Evolutionary conservation across 192 early-diverging fungal species (phyloP), one percentile per base, ranked within the genome.

Genomic region (Kickxella alabastrina): DNA sequence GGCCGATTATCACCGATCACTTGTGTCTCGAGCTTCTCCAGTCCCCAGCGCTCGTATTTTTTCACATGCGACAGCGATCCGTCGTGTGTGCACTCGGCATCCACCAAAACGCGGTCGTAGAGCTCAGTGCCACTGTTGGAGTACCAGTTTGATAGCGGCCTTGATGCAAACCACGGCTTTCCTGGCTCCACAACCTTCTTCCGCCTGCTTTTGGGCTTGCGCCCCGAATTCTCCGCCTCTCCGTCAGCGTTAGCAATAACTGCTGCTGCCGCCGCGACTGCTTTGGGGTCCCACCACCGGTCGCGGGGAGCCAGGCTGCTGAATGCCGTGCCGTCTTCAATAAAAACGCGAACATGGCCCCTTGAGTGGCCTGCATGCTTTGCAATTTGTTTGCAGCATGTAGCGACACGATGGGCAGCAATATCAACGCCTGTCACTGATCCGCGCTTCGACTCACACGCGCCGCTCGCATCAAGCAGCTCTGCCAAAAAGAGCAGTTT

Each of bases 391-490:
- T 75, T 82, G 24, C 84, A 81, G 61, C 90, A 92, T 0, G 85
- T 91, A 4, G 84, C 75, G 25, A 88, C 59, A 9, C 96, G 79
- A 49, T 88, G 79, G 3, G 54, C 19, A 2, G 83, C 83, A 23
- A 97, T 73, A 59, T 98, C 96, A 0, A 98, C 92, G 3, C 93
- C 96, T 0, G 96, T 98, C 4, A 93, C 86, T 0, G 90, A 89
- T 1, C 96, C 96, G 15, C 21, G 24, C 10, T 25, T 27, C n/a
- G 26, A n/a, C n/a, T n/a, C n/a, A n/a, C 44, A 14, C 22, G 21
- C 24, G 8, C 24, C 13, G 5, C 3, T 9, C 7, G 58, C 14
- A 14, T 24, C 37, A 17, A 88, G 61, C 10, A 92, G 32, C 50
- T 97, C 88, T 4, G 83, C 74, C 19, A 95, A 71, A 55, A 88